Percentiles rank a stretch among this genome's conserved stretches.
Evolutionary conservation across 305 asterid genomes (phyloP).

Genomic region (Fraxinus floribunda): DNA sequence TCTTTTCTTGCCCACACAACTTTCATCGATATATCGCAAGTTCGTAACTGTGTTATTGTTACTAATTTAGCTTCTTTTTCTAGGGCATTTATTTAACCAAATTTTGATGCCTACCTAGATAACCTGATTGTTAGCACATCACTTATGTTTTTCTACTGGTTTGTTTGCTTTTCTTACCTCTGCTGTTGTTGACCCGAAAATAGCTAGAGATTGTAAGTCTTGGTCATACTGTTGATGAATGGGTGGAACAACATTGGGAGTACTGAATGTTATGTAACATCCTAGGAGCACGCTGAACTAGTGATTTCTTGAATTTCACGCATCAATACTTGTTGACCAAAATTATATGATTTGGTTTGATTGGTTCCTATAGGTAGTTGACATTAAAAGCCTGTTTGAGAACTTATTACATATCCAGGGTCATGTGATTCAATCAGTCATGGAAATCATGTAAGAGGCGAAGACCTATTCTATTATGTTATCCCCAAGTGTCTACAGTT

Average conservation of each 20-base stretch:
- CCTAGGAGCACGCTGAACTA: not conserved
- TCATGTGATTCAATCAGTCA: not conserved
- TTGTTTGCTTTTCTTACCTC: not conserved
- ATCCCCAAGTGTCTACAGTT: not conserved
- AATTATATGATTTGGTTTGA: not conserved
- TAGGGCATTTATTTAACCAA: not conserved
- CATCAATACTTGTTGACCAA: not conserved
- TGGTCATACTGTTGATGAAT: not conserved
- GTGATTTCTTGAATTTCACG: not conserved
- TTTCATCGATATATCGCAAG: not conserved
- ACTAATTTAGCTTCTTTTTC: not conserved
- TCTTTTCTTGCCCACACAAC: not conserved
- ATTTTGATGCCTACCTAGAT: not conserved
- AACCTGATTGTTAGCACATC: not conserved
- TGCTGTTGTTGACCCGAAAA: not conserved
- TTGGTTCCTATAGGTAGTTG: not conserved
- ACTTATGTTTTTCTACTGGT: not conserved
- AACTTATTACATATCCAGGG: not conserved
- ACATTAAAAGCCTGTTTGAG: too few relatives aligned
- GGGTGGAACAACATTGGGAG: not conserved
- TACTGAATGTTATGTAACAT: not conserved
- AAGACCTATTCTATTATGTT: not conserved
- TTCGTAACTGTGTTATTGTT: not conserved
- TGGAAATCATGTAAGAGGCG: not conserved
- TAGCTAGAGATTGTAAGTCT: not conserved